These are phyloP conservation scores for Pedinophyceae sp. DNA, from an alignment of 139 green algal species.

Conservation along the genomic window DNA sequence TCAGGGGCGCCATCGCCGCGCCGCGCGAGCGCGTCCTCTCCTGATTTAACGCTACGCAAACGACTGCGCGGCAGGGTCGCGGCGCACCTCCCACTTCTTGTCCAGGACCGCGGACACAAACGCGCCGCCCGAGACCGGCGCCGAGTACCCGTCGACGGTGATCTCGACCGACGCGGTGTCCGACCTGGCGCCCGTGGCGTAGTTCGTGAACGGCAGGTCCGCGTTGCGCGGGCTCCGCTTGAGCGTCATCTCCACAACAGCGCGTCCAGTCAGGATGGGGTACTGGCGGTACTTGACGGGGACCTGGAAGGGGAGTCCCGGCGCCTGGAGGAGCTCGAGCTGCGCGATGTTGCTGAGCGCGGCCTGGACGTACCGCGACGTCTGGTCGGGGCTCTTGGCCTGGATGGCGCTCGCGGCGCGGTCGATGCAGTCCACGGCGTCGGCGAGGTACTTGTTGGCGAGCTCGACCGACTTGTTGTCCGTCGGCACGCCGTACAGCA, in stretches of 20 bases:
- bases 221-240: too few relatives aligned
- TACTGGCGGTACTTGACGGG: not conserved
- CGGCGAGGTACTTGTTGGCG: not conserved
- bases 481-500: too few relatives aligned
- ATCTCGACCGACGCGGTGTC: not conserved
- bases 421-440: not conserved
- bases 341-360: slow-evolving; percentile 11
- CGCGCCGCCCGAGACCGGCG: not conserved
- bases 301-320: slow-evolving; percentile 4
- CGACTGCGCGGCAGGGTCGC: too few relatives aligned
- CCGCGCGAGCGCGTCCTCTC: too few relatives aligned
- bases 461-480: too few relatives aligned
- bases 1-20: too few relatives aligned
- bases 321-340: slow-evolving; percentile 15
- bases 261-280: slow-evolving; percentile 14
- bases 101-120: not conserved
- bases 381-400: slow-evolving; percentile 13
- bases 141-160: slow-evolving; percentile 1
- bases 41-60: too few relatives aligned
- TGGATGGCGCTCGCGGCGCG: slow-evolving; percentile 13
- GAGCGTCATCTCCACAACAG: slow-evolving; percentile 18
- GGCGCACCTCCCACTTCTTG: too few relatives aligned
- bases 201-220: too few relatives aligned
- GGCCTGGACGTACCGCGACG: slow-evolving; percentile 8
- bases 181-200: too few relatives aligned